A percentile compares a stretch with the other conserved stretches of the same genome.
These are phyloP conservation scores for Penicillium dipodomyicola DNA, from an alignment of 495 filamentous ascomycete species.

Conservation along the genomic window DNA sequence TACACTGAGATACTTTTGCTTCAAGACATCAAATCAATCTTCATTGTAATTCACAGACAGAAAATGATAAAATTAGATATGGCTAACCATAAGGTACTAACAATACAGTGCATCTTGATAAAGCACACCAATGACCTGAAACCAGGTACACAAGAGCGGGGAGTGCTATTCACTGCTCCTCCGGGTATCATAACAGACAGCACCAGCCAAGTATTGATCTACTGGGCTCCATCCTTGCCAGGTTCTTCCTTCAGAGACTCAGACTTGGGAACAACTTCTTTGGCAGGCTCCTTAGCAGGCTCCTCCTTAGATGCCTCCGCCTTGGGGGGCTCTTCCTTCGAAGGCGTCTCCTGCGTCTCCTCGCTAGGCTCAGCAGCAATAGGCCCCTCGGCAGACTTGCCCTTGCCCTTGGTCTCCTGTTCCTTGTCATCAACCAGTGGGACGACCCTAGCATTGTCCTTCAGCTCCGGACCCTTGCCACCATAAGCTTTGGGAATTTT, in stretches of 20 bases:
- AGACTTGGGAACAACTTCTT: conserved; percentile 18
- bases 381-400: conserved; percentile 19
- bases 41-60: background rate
- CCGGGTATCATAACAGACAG: conserved; percentile 30
- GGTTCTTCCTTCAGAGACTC: conserved; percentile 17
- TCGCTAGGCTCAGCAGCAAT: conserved; percentile 6
- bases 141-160: conserved; percentile 18
- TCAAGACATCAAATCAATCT: background rate
- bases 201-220: conserved; percentile 14
- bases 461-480: conserved; percentile 55
- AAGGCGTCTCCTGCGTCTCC: too few relatives aligned
- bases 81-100: background rate
- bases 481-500: conserved; percentile 67
- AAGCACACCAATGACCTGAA: conserved; percentile 6
- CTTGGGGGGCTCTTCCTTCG: conserved; percentile 17
- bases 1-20: background rate
- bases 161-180: conserved; percentile 24
- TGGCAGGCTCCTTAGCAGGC: conserved; percentile 15
- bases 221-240: conserved; percentile 28
- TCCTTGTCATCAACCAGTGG: conserved; percentile 25
- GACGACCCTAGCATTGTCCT: conserved; percentile 31
- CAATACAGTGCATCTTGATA: conserved; percentile 1
- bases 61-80: background rate
- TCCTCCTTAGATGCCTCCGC: conserved; percentile 21
- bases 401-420: conserved; percentile 22